phyloP scores from a whole-genome alignment of 1,284 basidiomycete species.

The Apiotrichum domesticum region DNA sequence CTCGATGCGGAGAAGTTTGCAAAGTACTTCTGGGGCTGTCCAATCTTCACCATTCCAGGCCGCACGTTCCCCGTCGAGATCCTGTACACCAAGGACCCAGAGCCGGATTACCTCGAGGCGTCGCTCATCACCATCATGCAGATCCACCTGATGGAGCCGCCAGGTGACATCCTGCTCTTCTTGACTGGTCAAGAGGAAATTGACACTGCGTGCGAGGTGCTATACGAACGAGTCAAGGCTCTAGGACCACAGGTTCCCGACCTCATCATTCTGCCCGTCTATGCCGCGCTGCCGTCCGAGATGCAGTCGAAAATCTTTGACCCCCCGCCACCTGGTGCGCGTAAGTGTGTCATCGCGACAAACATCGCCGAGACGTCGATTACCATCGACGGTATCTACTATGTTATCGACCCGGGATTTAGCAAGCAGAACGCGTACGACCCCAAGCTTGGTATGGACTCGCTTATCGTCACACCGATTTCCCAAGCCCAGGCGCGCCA shows the following conservation, averaged over 20 bases:
- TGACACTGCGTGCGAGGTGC: slow-evolving; percentile 92
- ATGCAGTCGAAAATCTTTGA: slow-evolving; percentile 98
- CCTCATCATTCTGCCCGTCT: slow-evolving; percentile 91
- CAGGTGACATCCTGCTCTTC: slow-evolving; percentile 94
- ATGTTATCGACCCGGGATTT: slow-evolving; percentile 97
- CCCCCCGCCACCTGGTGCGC: slow-evolving; percentile 88
- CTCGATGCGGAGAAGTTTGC: slow-evolving; percentile 99
- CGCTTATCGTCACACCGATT: slow-evolving; percentile 96
- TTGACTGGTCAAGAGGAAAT: slow-evolving; percentile 98
- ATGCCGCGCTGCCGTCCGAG: slow-evolving; percentile 94
- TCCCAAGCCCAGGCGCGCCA: slow-evolving; percentile 97
- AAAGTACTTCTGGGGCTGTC: slow-evolving; percentile 96
- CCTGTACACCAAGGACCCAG: slow-evolving; percentile 96
- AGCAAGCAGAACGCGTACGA: slow-evolving; percentile 99
- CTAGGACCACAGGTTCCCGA: slow-evolving; percentile 95
- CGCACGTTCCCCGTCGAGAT: slow-evolving; percentile 97
- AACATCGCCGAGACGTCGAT: slow-evolving; percentile 98
- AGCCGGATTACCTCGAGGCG: slow-evolving; percentile 96
- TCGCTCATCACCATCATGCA: slow-evolving; percentile 99
- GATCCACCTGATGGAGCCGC: slow-evolving; percentile 96
- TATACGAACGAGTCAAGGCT: slow-evolving; percentile 97
- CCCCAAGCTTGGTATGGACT: slow-evolving; percentile 96
- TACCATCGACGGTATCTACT: slow-evolving; percentile 98
- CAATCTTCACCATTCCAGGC: slow-evolving; percentile 99
- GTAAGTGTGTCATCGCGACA: slow-evolving; percentile 96